A percentile compares a stretch with the other conserved stretches of the same genome.
These are phyloP conservation scores for Suillus plorans DNA, from an alignment of 768 basidiomycete species.

Conservation along the genomic window DNA sequence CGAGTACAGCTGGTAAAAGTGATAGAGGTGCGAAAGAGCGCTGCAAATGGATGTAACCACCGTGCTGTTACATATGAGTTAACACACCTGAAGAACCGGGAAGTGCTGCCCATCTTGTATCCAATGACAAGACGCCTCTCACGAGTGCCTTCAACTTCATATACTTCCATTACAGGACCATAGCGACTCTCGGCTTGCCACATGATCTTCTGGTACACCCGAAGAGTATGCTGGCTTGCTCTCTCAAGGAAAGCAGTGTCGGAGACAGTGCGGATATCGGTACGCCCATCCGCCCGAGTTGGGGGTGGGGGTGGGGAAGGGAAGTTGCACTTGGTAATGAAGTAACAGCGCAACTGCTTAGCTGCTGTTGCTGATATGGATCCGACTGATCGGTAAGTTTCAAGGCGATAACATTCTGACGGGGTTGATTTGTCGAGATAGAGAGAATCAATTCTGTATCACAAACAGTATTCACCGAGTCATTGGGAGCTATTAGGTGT, in stretches of 20 bases:
- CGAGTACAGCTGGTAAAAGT: constrained; percentile 95
- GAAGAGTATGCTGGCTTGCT: constrained; percentile 88
- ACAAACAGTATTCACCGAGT: constrained; percentile 8
- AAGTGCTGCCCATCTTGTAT: constrained; percentile 95
- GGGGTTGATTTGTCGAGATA: constrained; percentile 85
- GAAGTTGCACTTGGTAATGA: constrained; percentile 86
- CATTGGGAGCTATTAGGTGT: not conserved
- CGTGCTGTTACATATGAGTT: not conserved
- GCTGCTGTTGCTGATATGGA: constrained; percentile 83
- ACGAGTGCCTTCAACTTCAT: constrained; percentile 90
- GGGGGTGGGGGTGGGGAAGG: constrained; percentile 46
- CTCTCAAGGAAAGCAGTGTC: constrained; percentile 92
- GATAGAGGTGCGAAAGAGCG: constrained; percentile 93
- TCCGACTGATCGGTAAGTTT: constrained; percentile 91
- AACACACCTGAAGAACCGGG: constrained; percentile 71
- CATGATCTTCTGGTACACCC: constrained; percentile 89
- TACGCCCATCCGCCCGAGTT: constrained; percentile 53
- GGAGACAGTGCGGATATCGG: constrained; percentile 85
- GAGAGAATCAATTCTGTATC: constrained; percentile 77
- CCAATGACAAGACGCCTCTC: constrained; percentile 95
- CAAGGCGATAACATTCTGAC: constrained; percentile 82
- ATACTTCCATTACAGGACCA: constrained; percentile 95
- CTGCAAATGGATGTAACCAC: constrained; percentile 35
- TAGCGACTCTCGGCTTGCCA: constrained; percentile 80
- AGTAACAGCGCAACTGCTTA: constrained; percentile 97